A percentile compares a stretch with the other conserved stretches of the same genome.
These are phyloP conservation scores for Ceratobasidium sp. DNA, from an alignment of 1,284 basidiomycete genomes.

Conservation along the genomic window DNA sequence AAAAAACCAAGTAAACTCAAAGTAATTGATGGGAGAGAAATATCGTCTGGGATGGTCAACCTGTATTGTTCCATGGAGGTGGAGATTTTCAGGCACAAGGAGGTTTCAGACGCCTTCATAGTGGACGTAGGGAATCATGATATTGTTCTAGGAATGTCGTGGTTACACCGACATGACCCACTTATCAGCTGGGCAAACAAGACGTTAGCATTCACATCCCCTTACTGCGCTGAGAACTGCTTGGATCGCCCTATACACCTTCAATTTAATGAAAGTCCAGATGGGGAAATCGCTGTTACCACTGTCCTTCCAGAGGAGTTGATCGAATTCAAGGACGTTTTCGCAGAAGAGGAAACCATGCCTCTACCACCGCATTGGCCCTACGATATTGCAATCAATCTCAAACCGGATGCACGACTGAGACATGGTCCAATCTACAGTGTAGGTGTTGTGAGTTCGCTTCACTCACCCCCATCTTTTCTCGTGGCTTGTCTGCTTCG, in stretches of 20 bases:
- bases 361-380: slow-evolving; percentile 41
- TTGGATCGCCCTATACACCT: neutral
- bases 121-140: slow-evolving; percentile 18
- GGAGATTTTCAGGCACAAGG: neutral
- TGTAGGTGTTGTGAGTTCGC: too few species aligned
- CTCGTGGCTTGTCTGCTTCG: too few species aligned
- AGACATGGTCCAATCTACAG: neutral
- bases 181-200: slow-evolving; percentile 32
- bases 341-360: slow-evolving; percentile 37
- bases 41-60: neutral
- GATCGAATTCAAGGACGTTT: slow-evolving; percentile 39
- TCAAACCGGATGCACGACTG: slow-evolving; percentile 7
- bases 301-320: slow-evolving; percentile 18
- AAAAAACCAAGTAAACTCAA: neutral
- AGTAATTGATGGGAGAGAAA: neutral
- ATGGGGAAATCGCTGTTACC: neutral
- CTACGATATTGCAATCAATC: slow-evolving; percentile 45
- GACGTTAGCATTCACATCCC: neutral
- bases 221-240: neutral
- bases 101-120: neutral
- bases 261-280: neutral
- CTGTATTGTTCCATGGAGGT: neutral
- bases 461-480: too few species aligned
- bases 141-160: slow-evolving; percentile 44
- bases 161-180: slow-evolving; percentile 43